Evolutionary conservation across 1,284 basidiomycete species (phyloP), one percentile per base, ranked within the genome.

Genomic region (Sphagnurus paluster): DNA sequence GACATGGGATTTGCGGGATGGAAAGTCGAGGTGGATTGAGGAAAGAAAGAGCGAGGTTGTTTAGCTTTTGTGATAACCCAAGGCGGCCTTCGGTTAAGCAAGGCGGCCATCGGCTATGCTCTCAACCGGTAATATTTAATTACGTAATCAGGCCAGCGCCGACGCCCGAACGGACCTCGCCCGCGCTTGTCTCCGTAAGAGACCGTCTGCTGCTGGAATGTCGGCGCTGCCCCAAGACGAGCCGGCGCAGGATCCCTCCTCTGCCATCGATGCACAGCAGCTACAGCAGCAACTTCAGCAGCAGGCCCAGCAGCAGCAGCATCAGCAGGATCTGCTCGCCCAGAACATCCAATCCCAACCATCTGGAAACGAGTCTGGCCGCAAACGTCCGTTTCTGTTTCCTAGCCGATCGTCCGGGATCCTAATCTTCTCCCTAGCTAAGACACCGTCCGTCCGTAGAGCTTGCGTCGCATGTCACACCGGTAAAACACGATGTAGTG

Each of bases 391-490:
- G 67, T 65, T 39, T 32, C 34, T 44, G 36, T 44, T 49, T 46
- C 49, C 37, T 39, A 40, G 45, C 52, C 52, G 39, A 48, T 52
- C 46, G 39, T 20, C 47, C 52, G 30, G 39, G 39, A 24, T 38
- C 21, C 54, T 67, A 48, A 56, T 55, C 44, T 34, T 46, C 41
- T 50, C 54, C 48, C 49, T 59, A 87, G 85, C 84, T 50, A 87
- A 87, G 66, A 83, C 81, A 37, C 85, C 85, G 35, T 87, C 85
- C 33, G 85, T 88, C 41, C 79, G 85, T 54, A 75, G 86, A 54
- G 85, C 85, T 0, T 88, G 85, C 54, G 77, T 80, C 36, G 82
- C 86, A n/a, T 89, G 86, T 66, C 87, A 89, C 65, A 70, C 83
- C 42, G 86, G 87, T 42, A 89, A 89, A 67, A 89, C 86, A 8